Evolutionary conservation across 2,329 filamentous ascomycete genomes (phyloP).

Genomic region (Epichloe gansuensis): DNA sequence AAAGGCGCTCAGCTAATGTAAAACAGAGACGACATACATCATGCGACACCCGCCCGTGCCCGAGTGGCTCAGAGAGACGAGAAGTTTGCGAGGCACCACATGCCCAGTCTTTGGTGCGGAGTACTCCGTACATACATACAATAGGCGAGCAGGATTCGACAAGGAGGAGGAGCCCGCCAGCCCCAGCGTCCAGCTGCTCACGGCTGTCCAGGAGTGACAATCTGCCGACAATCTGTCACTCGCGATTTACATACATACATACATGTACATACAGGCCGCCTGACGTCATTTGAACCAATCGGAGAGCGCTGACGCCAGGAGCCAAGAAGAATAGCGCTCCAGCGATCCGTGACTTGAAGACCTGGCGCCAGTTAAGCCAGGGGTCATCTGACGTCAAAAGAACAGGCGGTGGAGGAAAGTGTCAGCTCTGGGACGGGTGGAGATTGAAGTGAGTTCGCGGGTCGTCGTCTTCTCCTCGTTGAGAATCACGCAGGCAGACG

Average conservation of each 20-base stretch:
- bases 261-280: not conserved
- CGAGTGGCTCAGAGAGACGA: no score
- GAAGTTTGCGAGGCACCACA: no score
- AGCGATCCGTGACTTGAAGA: not conserved
- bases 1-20: not conserved
- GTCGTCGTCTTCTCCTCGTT: no score
- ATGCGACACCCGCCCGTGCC: no score
- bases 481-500: no score
- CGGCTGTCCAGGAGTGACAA: not conserved
- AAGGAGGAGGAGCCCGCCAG: not conserved
- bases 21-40: not conserved
- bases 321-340: not conserved
- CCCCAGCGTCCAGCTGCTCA: not conserved
- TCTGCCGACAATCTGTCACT: not conserved
- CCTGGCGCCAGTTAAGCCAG: not conserved
- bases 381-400: constrained; percentile 7
- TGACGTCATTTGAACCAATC: constrained; percentile 11
- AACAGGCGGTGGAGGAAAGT: no score
- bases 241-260: no score
- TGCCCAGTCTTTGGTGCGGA: no score
- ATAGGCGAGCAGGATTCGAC: no score
- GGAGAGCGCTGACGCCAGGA: not conserved
- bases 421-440: not conserved
- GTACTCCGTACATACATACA: no score
- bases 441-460: no score